Percentiles rank a stretch among this genome's conserved stretches.
Conservation (phyloP, 371 early-diverging fungal genomes). For the Haplosporangium sp. region DNA sequence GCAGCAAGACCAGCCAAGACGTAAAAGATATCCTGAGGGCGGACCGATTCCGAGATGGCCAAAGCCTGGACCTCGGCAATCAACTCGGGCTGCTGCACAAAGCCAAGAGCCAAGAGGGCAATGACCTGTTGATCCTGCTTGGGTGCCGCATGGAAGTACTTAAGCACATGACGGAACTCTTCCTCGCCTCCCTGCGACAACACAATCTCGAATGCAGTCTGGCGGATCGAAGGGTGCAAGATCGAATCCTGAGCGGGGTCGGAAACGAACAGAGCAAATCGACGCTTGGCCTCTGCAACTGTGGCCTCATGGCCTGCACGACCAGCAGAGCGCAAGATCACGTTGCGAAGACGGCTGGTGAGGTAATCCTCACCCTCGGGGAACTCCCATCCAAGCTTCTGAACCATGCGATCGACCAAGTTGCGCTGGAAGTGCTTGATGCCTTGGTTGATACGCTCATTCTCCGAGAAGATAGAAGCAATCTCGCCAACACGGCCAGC, state of each 20-base stretch:
- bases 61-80: constrained; percentile 72
- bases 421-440: constrained; percentile 59
- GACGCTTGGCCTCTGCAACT: constrained; percentile 67
- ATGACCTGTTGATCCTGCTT: constrained; percentile 82
- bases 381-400: constrained; percentile 69
- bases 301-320: constrained; percentile 53
- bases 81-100: constrained; percentile 68
- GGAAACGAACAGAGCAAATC: constrained; percentile 68
- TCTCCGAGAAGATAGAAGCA: constrained; percentile 56
- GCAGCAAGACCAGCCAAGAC: constrained; percentile 61
- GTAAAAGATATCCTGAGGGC: constrained; percentile 86
- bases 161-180: constrained; percentile 81
- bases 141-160: constrained; percentile 75
- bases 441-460: constrained; percentile 49
- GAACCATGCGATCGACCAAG: constrained; percentile 63
- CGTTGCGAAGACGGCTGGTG: constrained; percentile 57
- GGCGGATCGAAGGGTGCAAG: constrained; percentile 86
- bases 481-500: constrained; percentile 60
- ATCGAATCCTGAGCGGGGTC: constrained; percentile 68
- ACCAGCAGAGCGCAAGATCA: constrained; percentile 61
- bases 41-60: constrained; percentile 76
- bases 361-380: constrained; percentile 59
- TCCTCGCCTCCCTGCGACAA: constrained; percentile 74
- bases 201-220: constrained; percentile 80
- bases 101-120: constrained; percentile 82